Evolutionary conservation across 2,329 filamentous ascomycete genomes (phyloP).

Genomic region (Waltergamsia citrina): DNA sequence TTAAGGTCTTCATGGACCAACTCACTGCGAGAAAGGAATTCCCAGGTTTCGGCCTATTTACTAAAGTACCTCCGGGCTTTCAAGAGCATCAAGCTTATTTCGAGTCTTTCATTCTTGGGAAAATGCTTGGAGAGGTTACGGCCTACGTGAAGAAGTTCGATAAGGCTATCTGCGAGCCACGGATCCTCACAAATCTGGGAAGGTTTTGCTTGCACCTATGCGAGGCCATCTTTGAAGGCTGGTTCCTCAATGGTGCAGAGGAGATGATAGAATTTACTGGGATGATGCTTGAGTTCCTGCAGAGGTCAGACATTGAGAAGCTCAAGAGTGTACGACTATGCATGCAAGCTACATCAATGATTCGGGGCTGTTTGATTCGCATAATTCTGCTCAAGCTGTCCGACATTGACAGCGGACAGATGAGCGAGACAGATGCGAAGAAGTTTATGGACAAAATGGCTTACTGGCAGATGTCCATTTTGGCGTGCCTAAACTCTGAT

Average conservation of each 20-base stretch:
- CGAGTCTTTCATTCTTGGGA: constrained; percentile 77
- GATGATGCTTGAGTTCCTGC: constrained; percentile 77
- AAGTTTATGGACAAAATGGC: constrained; percentile 75
- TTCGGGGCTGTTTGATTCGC: constrained; percentile 69
- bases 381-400: constrained; percentile 75
- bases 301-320: constrained; percentile 69
- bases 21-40: constrained; percentile 84
- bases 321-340: constrained; percentile 89
- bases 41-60: constrained; percentile 71
- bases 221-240: constrained; percentile 90
- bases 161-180: constrained; percentile 67
- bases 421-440: constrained; percentile 51
- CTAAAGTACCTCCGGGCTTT: constrained; percentile 86
- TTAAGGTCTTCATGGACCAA: constrained; percentile 78
- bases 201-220: constrained; percentile 72
- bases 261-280: constrained; percentile 79
- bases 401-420: constrained; percentile 61
- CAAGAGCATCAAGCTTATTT: constrained; percentile 94
- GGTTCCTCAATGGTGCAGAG: constrained; percentile 86
- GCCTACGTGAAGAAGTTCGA: constrained; percentile 63
- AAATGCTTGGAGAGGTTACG: constrained; percentile 61
- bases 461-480: constrained; percentile 91
- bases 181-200: constrained; percentile 77
- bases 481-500: constrained; percentile 68
- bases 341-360: constrained; percentile 67